Base-by-base conservation (phyloP, 352 stramenopile species). In the Phytophthora sojae region DNA sequence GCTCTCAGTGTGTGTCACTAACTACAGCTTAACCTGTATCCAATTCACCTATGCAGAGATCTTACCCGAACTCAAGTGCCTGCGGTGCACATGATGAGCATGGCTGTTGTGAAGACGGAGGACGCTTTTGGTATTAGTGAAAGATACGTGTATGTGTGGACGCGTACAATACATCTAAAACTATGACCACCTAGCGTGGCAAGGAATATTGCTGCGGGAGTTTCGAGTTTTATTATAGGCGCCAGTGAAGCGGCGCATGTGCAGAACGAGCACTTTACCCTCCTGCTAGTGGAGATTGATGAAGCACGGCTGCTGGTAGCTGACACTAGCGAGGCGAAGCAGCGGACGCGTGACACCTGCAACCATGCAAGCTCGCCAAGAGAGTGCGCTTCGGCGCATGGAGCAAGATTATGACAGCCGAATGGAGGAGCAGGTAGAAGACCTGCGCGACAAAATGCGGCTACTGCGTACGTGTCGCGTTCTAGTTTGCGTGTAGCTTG, bases 401-500 rank as follows among this genome's bases (percentile, higher is more conserved):
- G 88, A 96, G 64, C 84, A 93, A 30, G 85, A 91, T 47, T 94
- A 92, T 56, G 86, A 94, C 64, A 83, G 77, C 50, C 85, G 86
- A 14, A 93, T 95, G 82, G 87, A 95, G 59, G 89, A 96, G 66
- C 89, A 95, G 53, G 84, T 95, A 32, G 86, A 90, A 45, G 86
- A 90, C 29, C 69, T 96, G n/a, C 78, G 85, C 17, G 89, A 96
- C 69, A 95, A 94, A 68, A 94, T 96, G 88, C 81, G 87, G 15
- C 75, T 96, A 7, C 58, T 96, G 55, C 89, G 89, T 95, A 82
- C 49, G 86, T 82, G 47, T 58, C 14, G 2, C 25, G 8, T 26
- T 70, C 30, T 35, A 21, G 17, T 26, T 14, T 39, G 11, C 15
- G 15, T 26, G 7, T 39, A 6, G 12, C 21, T 50, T 25, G n/a